These are phyloP conservation scores for Lunularia cruciata DNA, from an alignment of 225 moss, liverwort and hornwort genomes.

Conservation along the genomic window DNA sequence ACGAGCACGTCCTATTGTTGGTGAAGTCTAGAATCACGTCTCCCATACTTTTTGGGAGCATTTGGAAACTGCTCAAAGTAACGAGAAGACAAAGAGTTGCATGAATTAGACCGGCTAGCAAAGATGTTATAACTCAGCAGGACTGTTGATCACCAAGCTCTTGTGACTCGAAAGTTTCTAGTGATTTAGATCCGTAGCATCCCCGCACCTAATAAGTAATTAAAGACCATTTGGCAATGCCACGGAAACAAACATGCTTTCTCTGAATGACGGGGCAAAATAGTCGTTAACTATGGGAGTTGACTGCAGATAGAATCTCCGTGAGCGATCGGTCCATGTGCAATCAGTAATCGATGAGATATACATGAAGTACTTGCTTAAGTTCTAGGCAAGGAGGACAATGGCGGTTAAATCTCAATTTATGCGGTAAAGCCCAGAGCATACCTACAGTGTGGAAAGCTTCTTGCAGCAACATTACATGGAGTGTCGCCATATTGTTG, in stretches of 20 bases:
- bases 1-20: not conserved
- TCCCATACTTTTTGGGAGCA: not conserved
- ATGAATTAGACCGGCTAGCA: slow-evolving; percentile 5
- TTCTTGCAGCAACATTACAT: slow-evolving; percentile 18
- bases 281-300: slow-evolving; percentile 27
- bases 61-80: not conserved
- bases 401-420: slow-evolving; percentile 24
- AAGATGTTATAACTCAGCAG: not conserved
- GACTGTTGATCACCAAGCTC: slow-evolving; percentile 3
- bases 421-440: slow-evolving; percentile 22
- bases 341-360: slow-evolving; percentile 17
- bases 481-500: slow-evolving; percentile 13
- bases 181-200: slow-evolving; percentile 4
- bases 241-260: slow-evolving; percentile 6
- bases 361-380: slow-evolving; percentile 23
- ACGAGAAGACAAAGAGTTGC: not conserved
- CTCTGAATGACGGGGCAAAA: slow-evolving; percentile 9
- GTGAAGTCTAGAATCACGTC: not conserved
- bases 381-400: slow-evolving; percentile 25
- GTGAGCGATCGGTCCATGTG: slow-evolving; percentile 23
- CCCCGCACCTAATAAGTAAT: not conserved
- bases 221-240: slow-evolving; percentile 6
- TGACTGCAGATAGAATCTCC: slow-evolving; percentile 27
- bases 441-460: slow-evolving; percentile 23
- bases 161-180: not conserved